Evolutionary conservation across 495 filamentous ascomycete genomes (phyloP).

Genomic region (Jackrogersella multiformis): DNA sequence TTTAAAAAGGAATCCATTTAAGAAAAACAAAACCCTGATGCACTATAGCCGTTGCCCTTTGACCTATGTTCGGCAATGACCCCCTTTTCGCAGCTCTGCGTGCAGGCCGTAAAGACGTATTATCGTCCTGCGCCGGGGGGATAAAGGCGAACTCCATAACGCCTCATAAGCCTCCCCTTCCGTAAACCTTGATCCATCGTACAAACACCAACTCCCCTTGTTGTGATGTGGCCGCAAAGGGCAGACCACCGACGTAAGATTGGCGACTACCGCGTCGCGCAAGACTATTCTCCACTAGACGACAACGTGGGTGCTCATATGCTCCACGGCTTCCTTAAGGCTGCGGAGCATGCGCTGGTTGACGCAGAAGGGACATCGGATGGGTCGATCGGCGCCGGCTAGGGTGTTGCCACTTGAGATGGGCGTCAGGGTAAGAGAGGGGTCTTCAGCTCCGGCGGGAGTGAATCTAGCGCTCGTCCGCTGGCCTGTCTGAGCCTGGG

Average conservation of each 20-base stretch:
- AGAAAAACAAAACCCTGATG: too few species aligned
- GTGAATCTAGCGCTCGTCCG: conserved; percentile 37
- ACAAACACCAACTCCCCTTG: not conserved
- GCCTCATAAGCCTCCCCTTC: conserved; percentile 8
- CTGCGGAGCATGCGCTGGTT: conserved; percentile 65
- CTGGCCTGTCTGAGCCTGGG: conserved; percentile 20
- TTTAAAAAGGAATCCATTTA: too few species aligned
- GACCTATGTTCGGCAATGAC: too few species aligned
- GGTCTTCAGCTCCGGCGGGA: conserved; percentile 46
- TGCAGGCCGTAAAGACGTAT: not conserved
- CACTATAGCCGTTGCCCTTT: too few species aligned
- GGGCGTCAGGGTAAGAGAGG: conserved; percentile 56
- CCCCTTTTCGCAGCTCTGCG: not conserved
- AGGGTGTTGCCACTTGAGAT: conserved; percentile 56
- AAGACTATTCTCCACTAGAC: conserved; percentile 44
- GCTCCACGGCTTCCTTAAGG: conserved; percentile 67
- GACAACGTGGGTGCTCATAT: conserved; percentile 66
- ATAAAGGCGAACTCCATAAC: not conserved
- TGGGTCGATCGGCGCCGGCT: conserved; percentile 56
- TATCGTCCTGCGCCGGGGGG: not conserved
- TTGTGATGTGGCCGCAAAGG: not conserved
- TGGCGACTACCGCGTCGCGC: not conserved
- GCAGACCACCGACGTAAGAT: not conserved
- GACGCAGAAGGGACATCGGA: conserved; percentile 65
- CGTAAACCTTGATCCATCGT: conserved; percentile 3